These are phyloP conservation scores for Ministeria vibrans DNA, from an alignment of 78 protist species.

Conservation along the genomic window DNA sequence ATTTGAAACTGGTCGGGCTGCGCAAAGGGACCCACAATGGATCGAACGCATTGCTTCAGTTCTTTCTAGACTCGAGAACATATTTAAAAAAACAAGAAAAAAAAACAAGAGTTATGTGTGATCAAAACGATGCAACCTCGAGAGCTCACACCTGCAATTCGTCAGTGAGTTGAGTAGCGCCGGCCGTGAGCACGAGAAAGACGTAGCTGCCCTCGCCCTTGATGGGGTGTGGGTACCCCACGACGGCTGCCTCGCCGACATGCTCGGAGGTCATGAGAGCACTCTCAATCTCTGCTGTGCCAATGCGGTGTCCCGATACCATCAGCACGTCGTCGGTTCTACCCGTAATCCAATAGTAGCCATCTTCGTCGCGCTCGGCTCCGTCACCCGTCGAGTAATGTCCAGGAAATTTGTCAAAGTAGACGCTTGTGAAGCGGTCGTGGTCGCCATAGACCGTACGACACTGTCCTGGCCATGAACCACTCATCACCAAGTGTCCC, in stretches of 20 bases:
- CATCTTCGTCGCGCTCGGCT: constrained; percentile 24
- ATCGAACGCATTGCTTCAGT: constrained; percentile 60
- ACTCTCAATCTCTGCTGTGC: constrained; percentile 89
- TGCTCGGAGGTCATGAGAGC: constrained; percentile 42
- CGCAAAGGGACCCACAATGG: constrained; percentile 57
- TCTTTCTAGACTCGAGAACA: constrained; percentile 32
- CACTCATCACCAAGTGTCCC: background rate
- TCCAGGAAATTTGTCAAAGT: constrained; percentile 10
- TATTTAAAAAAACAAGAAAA: background rate
- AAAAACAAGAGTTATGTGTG: background rate
- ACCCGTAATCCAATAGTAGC: constrained; percentile 53
- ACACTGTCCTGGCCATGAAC: constrained; percentile 19
- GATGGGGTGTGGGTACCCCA: constrained; percentile 83
- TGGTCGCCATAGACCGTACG: constrained; percentile 32
- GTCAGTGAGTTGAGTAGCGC: no score
- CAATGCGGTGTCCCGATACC: constrained; percentile 89
- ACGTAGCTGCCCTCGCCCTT: constrained; percentile 68
- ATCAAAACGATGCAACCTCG: no score
- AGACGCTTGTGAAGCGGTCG: constrained; percentile 2
- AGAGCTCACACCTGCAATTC: constrained; percentile 49
- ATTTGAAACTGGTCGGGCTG: constrained; percentile 39
- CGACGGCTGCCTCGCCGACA: constrained; percentile 79
- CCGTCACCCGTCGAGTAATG: constrained; percentile 46
- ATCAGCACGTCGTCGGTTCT: constrained; percentile 76
- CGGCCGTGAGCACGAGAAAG: constrained; percentile 3